phyloP scores from a whole-genome alignment of 2,329 filamentous ascomycete species.

The Raffaelea arxii region DNA sequence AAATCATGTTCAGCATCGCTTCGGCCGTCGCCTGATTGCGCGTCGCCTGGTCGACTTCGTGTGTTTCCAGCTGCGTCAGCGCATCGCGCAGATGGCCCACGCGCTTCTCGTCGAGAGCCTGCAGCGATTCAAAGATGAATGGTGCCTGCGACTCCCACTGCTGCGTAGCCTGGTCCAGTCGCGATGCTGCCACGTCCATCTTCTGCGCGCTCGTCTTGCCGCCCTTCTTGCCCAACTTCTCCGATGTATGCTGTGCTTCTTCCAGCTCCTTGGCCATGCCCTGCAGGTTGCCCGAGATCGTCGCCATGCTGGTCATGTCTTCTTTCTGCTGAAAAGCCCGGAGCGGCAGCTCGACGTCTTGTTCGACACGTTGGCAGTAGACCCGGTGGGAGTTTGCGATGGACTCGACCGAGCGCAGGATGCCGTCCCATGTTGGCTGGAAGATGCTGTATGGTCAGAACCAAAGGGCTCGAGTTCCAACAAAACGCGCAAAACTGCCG shows the following conservation, averaged over 20 bases:
- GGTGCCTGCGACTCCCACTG: conserved; percentile 94
- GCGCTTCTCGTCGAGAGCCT: conserved; percentile 80
- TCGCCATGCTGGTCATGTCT: conserved; percentile 72
- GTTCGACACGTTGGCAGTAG: conserved; percentile 73
- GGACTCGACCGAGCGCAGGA: conserved; percentile 68
- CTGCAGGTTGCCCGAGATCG: conserved; percentile 72
- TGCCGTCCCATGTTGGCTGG: conserved; percentile 79
- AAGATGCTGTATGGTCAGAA: conserved; percentile 57
- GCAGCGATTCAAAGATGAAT: conserved; percentile 87
- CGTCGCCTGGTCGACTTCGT: conserved; percentile 82
- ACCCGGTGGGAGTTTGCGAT: conserved; percentile 76
- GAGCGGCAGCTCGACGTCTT: conserved; percentile 77
- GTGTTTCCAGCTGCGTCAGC: conserved; percentile 85
- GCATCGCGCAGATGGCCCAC: conserved; percentile 84
- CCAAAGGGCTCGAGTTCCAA: background rate
- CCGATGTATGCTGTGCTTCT: conserved; percentile 71
- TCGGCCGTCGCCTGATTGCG: conserved; percentile 65
- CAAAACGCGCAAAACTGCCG: conserved; percentile 3
- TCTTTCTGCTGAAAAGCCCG: conserved; percentile 64
- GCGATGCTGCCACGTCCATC: conserved; percentile 61
- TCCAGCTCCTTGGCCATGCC: conserved; percentile 78
- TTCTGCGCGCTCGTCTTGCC: conserved; percentile 67
- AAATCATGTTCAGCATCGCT: conserved; percentile 66
- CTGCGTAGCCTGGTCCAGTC: conserved; percentile 66
- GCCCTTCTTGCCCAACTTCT: conserved; percentile 74